A percentile compares a stretch with the other conserved stretches of the same genome.
Evolutionary conservation across 1,284 basidiomycete genomes (phyloP).

Genomic region (Athelia sp.): DNA sequence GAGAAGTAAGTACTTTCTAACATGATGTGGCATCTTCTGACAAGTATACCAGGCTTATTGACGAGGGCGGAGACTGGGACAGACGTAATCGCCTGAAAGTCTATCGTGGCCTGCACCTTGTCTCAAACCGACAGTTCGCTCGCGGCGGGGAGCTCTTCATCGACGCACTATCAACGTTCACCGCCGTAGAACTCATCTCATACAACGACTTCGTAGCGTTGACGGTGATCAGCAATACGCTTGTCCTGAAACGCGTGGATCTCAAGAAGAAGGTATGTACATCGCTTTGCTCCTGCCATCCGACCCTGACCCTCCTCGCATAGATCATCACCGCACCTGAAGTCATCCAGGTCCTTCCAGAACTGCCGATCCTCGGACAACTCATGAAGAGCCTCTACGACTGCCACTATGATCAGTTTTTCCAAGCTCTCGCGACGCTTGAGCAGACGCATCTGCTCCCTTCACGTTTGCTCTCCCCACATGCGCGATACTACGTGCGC

Average conservation of each 20-base stretch:
- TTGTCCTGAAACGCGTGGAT: constrained; percentile 81
- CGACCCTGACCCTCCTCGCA: neutral
- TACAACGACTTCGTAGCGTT: constrained; percentile 92
- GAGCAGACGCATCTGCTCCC: constrained; percentile 86
- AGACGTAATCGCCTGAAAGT: constrained; percentile 94
- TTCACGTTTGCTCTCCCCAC: constrained; percentile 81
- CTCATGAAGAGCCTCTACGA: constrained; percentile 80
- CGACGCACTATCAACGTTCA: constrained; percentile 92
- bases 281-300: constrained; percentile 1
- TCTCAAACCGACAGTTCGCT: constrained; percentile 85
- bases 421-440: constrained; percentile 83
- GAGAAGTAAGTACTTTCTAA: constrained; percentile 58
- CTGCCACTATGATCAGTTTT: constrained; percentile 94
- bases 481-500: constrained; percentile 88
- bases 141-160: constrained; percentile 74
- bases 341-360: constrained; percentile 68
- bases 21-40: neutral
- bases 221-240: constrained; percentile 76
- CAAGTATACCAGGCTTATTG: constrained; percentile 65
- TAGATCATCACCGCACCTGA: constrained; percentile 67
- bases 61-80: constrained; percentile 98
- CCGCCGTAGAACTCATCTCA: constrained; percentile 83
- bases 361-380: constrained; percentile 65
- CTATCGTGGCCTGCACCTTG: constrained; percentile 83
- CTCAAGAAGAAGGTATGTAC: constrained; percentile 84